Conservation (phyloP, 163 green algal genomes). For the Chlorella variabilis region DNA sequence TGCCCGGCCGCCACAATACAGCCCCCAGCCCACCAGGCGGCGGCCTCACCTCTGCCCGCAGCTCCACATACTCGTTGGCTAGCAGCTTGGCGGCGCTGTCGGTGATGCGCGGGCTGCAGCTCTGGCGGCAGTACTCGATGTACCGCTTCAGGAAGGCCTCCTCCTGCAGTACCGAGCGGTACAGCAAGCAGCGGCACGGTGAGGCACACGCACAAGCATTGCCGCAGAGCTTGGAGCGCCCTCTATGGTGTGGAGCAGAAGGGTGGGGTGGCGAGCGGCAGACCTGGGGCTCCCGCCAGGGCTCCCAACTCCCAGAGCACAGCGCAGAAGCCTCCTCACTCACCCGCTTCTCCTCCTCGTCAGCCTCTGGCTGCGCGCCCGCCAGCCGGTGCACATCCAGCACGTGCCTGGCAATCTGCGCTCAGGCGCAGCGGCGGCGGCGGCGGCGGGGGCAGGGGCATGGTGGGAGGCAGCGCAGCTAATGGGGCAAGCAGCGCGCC, state of each 20-base stretch:
- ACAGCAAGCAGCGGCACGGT: too few species aligned
- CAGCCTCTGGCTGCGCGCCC: slow-evolving; percentile 39
- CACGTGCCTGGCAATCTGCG: slow-evolving; percentile 84
- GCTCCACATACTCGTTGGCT: slow-evolving; percentile 90
- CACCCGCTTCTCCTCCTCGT: slow-evolving; percentile 53
- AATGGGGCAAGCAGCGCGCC: too few species aligned
- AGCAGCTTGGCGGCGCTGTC: slow-evolving; percentile 74
- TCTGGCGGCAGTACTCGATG: slow-evolving; percentile 89
- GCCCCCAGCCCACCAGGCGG: too few species aligned
- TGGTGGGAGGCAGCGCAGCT: too few species aligned
- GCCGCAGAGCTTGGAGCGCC: not conserved
- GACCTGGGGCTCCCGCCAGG: too few species aligned
- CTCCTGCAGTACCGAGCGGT: slow-evolving; percentile 34
- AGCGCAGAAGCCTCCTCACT: not conserved
- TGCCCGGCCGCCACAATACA: too few species aligned
- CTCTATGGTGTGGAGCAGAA: too few species aligned
- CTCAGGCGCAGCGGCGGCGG: too few species aligned
- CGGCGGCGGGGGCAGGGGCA: not conserved
- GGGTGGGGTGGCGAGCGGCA: too few species aligned
- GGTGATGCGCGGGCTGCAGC: slow-evolving; percentile 82
- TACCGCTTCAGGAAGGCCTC: slow-evolving; percentile 91
- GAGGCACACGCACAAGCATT: too few species aligned
- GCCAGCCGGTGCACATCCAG: slow-evolving; percentile 79
- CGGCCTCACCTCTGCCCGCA: slow-evolving; percentile 78
- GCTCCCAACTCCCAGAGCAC: too few species aligned